Percentiles rank a stretch among this genome's conserved stretches.
These are phyloP conservation scores for Ordospora pajunii DNA, from an alignment of 371 early-diverging fungal species.

Conservation along the genomic window DNA sequence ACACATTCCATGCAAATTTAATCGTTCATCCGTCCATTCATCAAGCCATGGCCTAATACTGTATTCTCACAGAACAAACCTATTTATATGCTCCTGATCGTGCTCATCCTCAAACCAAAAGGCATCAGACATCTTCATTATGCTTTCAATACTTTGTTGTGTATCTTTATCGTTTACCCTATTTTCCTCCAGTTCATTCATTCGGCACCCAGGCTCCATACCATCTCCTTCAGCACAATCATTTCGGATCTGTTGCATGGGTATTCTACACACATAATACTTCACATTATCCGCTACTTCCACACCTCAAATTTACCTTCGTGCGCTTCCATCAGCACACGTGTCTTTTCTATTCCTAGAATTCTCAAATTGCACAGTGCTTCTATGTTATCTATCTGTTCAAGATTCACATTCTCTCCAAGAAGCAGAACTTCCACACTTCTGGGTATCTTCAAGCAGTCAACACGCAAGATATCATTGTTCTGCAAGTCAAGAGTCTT, in stretches of 20 bases:
- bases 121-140: background rate
- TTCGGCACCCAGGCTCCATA: no score
- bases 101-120: background rate
- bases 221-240: no score
- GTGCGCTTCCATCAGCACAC: background rate
- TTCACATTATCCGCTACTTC: background rate
- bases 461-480: constrained; percentile 41
- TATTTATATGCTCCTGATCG: background rate
- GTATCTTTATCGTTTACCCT: background rate
- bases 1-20: background rate
- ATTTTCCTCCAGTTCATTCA: no score
- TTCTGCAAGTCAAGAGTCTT: constrained; percentile 49
- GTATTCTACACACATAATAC: no score
- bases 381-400: constrained; percentile 31
- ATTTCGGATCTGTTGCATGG: no score
- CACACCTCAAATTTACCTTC: background rate
- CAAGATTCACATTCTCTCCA: constrained; percentile 40
- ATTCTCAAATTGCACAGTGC: constrained; percentile 18
- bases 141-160: background rate
- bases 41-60: no score
- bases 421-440: constrained; percentile 34
- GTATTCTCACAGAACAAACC: background rate
- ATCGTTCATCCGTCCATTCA: background rate
- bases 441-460: constrained; percentile 44
- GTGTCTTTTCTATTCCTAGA: constrained; percentile 35